Base-by-base conservation (phyloP, 2,329 filamentous ascomycete genomes). In the Hypoxylon sp. region DNA sequence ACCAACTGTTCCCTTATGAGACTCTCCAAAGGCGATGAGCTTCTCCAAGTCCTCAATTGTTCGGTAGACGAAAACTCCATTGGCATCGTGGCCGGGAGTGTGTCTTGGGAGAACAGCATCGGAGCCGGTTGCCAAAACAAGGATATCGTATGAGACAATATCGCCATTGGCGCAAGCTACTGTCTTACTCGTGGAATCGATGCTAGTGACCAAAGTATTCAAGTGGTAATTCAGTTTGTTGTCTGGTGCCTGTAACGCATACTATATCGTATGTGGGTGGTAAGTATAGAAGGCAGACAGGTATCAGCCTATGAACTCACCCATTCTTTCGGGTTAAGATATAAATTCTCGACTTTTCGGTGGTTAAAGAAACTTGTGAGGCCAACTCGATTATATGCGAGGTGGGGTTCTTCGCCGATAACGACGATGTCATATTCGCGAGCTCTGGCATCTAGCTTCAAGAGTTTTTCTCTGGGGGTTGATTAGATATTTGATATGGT, bases 341-440 rank as follows among this genome's bases (percentile, higher is more conserved):
- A 97, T n/a, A 97, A 80, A 72, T 94, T 92, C 80, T 97, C 93
- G 44, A 96, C 91, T 73, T 91, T 88, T 58, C 94, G 88, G 81
- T 97, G 93, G 73, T 93, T 90, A 78, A 97, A 97, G 84, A 95
- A 97, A 66, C 90, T 93, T 2, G 94, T 97, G 56, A 97, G 84
- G 2, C 94, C 94, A 31, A 97, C 94, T 64, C 95, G 90, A 78
- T 97, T 97, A 80, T 97, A 97, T 20, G 94, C 94, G 60, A 97
- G 83, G 82, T 97, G 92, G 20, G 91, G 84, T 78, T 97, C 94
- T 76, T 97, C 94, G 68, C 94, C 94, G 68, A 98, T 91, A 10
- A 97, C 93, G 1, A 94, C 86, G 57, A 97, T 88, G 70, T 93
- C 89, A 78, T 94, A 97, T 78, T 94, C 90, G 74, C 90, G 85